Conservation (phyloP, 768 basidiomycete genomes). For the Leccinum disarticulatum region DNA sequence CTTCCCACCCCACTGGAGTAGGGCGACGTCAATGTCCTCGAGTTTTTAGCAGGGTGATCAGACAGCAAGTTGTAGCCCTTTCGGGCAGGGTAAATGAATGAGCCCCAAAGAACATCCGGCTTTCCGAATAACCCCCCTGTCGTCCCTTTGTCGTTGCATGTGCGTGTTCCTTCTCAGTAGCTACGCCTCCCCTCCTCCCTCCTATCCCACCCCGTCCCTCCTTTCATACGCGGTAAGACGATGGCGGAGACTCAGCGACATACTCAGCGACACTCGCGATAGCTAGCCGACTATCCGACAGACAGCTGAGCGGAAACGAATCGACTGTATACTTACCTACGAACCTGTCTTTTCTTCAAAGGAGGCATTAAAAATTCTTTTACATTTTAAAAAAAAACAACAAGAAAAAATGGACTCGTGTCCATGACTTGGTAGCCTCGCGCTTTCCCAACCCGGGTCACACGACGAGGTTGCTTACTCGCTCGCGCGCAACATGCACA, state of each 20-base stretch:
- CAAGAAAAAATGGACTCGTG: neutral
- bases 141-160: neutral
- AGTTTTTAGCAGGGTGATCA: neutral
- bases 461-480: neutral
- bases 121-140: neutral
- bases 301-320: neutral
- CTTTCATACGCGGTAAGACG: neutral
- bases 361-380: neutral
- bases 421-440: neutral
- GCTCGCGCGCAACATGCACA: neutral
- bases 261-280: neutral
- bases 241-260: neutral
- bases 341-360: neutral
- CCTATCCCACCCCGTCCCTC: neutral
- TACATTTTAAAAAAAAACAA: neutral
- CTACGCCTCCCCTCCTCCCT: neutral
- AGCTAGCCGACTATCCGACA: neutral
- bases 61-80: neutral
- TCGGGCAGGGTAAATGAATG: neutral
- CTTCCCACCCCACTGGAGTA: neutral
- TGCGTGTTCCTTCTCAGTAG: neutral
- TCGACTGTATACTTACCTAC: neutral
- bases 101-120: neutral
- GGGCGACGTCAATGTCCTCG: neutral
- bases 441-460: neutral